Base-by-base conservation (phyloP, 2,329 filamentous ascomycete species). In the Botrytis deweyae region DNA sequence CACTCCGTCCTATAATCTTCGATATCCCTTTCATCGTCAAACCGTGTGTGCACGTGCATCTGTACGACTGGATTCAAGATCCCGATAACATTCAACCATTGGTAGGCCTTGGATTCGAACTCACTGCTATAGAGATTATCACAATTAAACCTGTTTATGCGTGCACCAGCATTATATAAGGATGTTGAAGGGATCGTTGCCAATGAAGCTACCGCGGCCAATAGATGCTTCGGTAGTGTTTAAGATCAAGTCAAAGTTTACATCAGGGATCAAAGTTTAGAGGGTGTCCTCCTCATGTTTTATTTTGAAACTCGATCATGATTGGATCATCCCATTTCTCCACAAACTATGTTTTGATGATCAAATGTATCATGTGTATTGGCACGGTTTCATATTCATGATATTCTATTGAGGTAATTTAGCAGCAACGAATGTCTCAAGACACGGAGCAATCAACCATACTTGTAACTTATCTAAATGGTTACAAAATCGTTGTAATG, bases 301-400 rank as follows among this genome's bases (percentile, higher is more conserved):
- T 29, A 22, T 29, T 20, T 4, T 52, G 22, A 66, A 65, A 42
- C 40, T 33, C 12, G 40, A 22, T 33, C 25, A 20, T 52, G 64
- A 52, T 52, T 67, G 44, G 44, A n/a, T 20, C 38, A 8, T 10
- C 8, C 25, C 7, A 52, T 38, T 7, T 52, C 22, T 52, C 36
- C n/a, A 20, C 29, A 8, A 52, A 52, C n/a, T 25, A 52, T 10
- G 22, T 18, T 52, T 52, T 10, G 33, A 67, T 38, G 44, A n/a
- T 64, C 61, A 64, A 10, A 25, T n/a, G 38, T 38, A 52, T 38
- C 64, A 52, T 14, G 25, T 49, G 22, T 16, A 16, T 38, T 29
- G 44, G 9, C 64, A n/a, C 1, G 64, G 29, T 66, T 66, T 66
- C 64, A 66, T 66, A 20, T 66, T 63, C 52, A 58, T 38, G 29